These are phyloP conservation scores for Calonectria hawksworthii DNA, from an alignment of 2,329 filamentous ascomycete genomes.

Conservation along the genomic window DNA sequence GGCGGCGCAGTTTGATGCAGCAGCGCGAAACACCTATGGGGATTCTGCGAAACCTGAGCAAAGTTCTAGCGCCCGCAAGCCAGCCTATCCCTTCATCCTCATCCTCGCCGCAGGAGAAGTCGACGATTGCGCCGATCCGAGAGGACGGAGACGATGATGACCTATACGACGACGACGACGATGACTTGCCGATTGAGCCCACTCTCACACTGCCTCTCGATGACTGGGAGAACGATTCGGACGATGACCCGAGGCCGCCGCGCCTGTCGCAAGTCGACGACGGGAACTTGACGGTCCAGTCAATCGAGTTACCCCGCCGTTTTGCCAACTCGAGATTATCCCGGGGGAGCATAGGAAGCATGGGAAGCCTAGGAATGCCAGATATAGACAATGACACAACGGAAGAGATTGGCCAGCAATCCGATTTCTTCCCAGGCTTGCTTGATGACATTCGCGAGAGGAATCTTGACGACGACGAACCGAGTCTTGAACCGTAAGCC, in stretches of 20 bases:
- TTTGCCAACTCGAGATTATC: conserved; percentile 59
- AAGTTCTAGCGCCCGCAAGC: conserved; percentile 65
- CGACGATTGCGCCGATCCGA: conserved; percentile 45
- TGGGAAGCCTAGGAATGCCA: conserved; percentile 68
- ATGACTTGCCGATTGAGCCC: conserved; percentile 65
- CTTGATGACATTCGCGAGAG: conserved; percentile 59
- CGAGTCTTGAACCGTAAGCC: conserved; percentile 60
- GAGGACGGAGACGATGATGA: conserved; percentile 63
- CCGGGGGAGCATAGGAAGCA: conserved; percentile 67
- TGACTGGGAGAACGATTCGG: conserved; percentile 56
- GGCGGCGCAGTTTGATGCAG: conserved; percentile 69
- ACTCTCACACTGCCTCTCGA: conserved; percentile 69
- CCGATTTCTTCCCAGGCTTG: conserved; percentile 67
- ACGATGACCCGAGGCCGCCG: conserved; percentile 66
- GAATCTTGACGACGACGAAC: conserved; percentile 55
- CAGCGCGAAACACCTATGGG: conserved; percentile 70
- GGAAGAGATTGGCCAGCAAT: conserved; percentile 60
- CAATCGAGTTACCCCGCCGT: conserved; percentile 71
- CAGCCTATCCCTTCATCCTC: conserved; percentile 62
- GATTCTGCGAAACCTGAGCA: conserved; percentile 67
- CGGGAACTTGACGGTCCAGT: conserved; percentile 70
- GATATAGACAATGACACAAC: conserved; percentile 62
- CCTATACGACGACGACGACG: conserved; percentile 65
- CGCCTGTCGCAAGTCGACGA: conserved; percentile 69
- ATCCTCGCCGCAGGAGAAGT: conserved; percentile 55